These are phyloP conservation scores for Tillandsia fasciculata DNA, from an alignment of 176 grass and related monocot genomes.

Conservation along the genomic window DNA sequence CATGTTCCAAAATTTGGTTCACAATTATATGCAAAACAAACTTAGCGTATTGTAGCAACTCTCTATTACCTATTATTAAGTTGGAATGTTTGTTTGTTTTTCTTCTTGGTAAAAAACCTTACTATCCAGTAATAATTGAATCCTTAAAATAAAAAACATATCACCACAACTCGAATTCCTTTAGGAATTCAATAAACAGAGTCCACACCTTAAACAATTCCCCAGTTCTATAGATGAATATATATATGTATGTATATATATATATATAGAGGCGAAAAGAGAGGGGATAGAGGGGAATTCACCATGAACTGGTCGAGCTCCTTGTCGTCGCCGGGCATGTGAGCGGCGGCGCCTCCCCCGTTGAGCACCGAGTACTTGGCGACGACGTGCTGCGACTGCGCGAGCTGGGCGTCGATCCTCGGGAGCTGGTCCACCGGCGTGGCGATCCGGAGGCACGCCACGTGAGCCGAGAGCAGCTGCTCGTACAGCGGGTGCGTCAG, in stretches of 20 bases:
- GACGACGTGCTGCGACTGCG: constrained; percentile 40
- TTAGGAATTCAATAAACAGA: neutral
- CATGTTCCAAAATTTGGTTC: no score
- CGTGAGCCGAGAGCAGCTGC: constrained; percentile 54
- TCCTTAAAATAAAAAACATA: no score
- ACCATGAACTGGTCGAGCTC: constrained; percentile 75
- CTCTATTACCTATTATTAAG: no score
- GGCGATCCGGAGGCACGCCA: constrained; percentile 53
- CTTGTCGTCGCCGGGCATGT: constrained; percentile 31
- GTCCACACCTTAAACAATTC: neutral
- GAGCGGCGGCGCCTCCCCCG: constrained; percentile 18
- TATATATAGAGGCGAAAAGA: no score
- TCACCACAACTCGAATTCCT: neutral
- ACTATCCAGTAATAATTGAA: no score
- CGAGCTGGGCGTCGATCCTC: constrained; percentile 54
- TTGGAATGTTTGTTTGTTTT: no score
- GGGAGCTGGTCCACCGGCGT: constrained; percentile 65
- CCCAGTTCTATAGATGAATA: neutral
- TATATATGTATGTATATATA: no score
- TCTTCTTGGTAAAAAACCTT: no score
- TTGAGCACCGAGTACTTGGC: constrained; percentile 42
- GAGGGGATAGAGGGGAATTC: constrained; percentile 3
- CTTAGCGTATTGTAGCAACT: no score
- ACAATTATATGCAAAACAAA: no score
- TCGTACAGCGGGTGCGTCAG: constrained; percentile 58